Conservation (phyloP, 805 yeast genomes). For the Saccharomyces mikatae region DNA sequence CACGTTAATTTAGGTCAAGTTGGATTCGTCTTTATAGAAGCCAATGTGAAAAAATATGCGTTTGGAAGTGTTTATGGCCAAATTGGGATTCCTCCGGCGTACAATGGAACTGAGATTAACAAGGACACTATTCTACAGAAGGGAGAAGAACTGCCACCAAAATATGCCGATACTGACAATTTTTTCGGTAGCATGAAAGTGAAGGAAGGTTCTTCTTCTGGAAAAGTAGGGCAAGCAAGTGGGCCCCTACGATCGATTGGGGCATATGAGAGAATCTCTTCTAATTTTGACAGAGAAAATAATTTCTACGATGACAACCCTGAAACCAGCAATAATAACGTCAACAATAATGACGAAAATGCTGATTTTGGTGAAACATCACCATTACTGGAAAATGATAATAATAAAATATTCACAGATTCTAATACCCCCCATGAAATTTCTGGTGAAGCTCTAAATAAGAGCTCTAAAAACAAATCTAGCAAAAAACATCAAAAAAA, state of each 20-base stretch:
- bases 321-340: not conserved
- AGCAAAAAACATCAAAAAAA: not conserved
- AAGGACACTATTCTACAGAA: conserved; percentile 54
- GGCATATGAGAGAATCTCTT: conserved; percentile 30
- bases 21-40: conserved; percentile 77
- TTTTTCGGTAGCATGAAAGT: conserved; percentile 38
- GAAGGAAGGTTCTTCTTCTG: conserved; percentile 25
- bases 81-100: conserved; percentile 40
- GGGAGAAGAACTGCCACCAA: conserved; percentile 69
- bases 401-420: not conserved
- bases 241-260: not conserved
- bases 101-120: conserved; percentile 33
- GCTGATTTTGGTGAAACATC: not conserved
- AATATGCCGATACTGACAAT: conserved; percentile 51
- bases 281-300: conserved; percentile 27
- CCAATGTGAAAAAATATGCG: conserved; percentile 79
- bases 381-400: conserved; percentile 3
- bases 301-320: conserved; percentile 12
- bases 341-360: not conserved
- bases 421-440: not conserved
- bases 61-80: conserved; percentile 43
- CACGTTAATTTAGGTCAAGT: conserved; percentile 70
- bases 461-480: not conserved
- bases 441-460: not conserved
- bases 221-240: not conserved